A percentile compares a stretch with the other conserved stretches of the same genome.
Evolutionary conservation across 2,329 filamentous ascomycete species (phyloP).

Genomic region (Thermothelomyces thermophilus): DNA sequence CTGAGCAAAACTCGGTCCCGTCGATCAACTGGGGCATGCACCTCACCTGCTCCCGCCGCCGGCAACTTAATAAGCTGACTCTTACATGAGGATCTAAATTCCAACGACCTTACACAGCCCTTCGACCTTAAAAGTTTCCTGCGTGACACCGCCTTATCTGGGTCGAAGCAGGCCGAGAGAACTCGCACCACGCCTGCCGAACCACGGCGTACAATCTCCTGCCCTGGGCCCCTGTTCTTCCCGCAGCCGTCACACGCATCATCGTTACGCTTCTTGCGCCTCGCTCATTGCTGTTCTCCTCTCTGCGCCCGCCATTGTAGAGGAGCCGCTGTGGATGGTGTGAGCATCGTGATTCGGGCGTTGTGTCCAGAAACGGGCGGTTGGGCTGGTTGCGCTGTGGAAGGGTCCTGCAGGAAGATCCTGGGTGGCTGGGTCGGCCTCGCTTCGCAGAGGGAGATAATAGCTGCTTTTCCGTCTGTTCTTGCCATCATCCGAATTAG

Average conservation of each 20-base stretch:
- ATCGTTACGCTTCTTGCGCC: not conserved
- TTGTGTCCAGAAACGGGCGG: slow-evolving; percentile 6
- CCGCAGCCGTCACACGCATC: not conserved
- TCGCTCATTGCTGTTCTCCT: not conserved
- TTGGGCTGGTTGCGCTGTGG: slow-evolving; percentile 6
- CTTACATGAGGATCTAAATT: not conserved
- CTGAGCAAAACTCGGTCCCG: not conserved
- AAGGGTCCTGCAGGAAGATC: slow-evolving; percentile 5
- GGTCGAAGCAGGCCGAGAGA: no score
- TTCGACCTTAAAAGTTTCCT: not conserved
- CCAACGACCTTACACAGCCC: not conserved
- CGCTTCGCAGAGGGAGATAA: slow-evolving; percentile 10
- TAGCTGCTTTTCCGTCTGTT: slow-evolving; percentile 17
- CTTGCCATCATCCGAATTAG: slow-evolving; percentile 16
- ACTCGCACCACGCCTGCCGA: not conserved
- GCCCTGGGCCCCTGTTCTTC: not conserved
- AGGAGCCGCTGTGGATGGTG: slow-evolving; percentile 15
- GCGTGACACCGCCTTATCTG: not conserved
- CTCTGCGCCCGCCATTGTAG: not conserved
- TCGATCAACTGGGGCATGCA: not conserved
- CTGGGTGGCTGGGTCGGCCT: slow-evolving; percentile 5
- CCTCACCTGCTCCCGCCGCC: not conserved
- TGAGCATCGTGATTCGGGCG: slow-evolving; percentile 9
- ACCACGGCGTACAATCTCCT: no score
- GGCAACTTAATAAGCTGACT: not conserved